phyloP scores from a whole-genome alignment of 2,329 filamentous ascomycete genomes.

The Orbilia quercus region DNA sequence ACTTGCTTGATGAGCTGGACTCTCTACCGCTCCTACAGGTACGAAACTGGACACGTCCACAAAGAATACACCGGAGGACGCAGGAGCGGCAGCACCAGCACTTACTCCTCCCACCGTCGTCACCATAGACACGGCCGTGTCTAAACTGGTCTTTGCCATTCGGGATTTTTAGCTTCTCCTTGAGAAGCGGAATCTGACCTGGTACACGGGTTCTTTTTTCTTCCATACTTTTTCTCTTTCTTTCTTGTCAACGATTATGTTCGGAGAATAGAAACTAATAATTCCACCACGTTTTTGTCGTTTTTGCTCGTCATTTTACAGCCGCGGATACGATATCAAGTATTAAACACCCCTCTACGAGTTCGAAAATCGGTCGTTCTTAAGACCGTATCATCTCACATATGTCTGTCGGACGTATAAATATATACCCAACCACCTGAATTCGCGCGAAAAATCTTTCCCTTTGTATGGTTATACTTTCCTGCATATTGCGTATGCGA shows the following conservation, averaged over 20 bases:
- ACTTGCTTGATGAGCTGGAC: conserved; percentile 77
- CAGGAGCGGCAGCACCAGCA: conserved; percentile 52
- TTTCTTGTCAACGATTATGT: conserved; percentile 11
- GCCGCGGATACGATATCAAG: conserved; percentile 31
- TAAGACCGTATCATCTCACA: not conserved
- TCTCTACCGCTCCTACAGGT: conserved; percentile 60
- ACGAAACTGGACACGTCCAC: conserved; percentile 50
- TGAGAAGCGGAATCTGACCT: not conserved
- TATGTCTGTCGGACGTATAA: not conserved
- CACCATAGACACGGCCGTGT: conserved; percentile 51
- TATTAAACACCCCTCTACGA: conserved; percentile 12
- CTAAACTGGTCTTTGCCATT: conserved; percentile 16
- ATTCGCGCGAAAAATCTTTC: not conserved
- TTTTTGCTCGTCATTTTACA: conserved; percentile 22
- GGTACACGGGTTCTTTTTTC: conserved; percentile 25
- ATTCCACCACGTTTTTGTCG: not conserved
- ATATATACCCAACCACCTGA: conserved; percentile 17
- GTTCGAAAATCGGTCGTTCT: not conserved
- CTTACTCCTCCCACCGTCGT: conserved; percentile 53
- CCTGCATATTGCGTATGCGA: not conserved
- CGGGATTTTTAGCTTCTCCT: not conserved
- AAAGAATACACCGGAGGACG: conserved; percentile 54
- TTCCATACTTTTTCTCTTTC: conserved; percentile 1
- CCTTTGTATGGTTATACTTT: conserved; percentile 3
- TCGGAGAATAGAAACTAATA: conserved; percentile 36